Percentiles rank a stretch among this genome's conserved stretches.
Conservation (phyloP, 352 stramenopile species). For the Pythium insidiosum region DNA sequence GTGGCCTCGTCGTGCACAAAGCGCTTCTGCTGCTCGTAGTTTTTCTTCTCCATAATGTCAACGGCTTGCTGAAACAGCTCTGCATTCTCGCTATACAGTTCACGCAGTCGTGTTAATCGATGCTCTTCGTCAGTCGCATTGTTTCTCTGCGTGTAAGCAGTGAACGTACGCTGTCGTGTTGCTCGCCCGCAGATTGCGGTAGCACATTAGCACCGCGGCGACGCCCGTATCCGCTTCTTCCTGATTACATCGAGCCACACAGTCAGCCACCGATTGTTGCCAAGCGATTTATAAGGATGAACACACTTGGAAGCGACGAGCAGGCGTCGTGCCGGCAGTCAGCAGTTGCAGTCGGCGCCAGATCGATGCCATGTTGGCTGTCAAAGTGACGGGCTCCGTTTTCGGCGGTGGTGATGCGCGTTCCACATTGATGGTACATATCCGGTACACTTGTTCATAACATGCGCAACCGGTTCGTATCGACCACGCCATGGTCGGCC, state of each 20-base stretch:
- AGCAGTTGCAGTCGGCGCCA: slow-evolving; percentile 73
- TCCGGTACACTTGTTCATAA: no score
- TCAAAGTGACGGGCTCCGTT: no score
- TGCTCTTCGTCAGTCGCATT: no score
- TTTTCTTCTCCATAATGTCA: slow-evolving; percentile 54
- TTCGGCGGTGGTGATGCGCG: no score
- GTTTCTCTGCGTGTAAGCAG: no score
- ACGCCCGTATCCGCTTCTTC: slow-evolving; percentile 78
- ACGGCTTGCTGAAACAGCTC: slow-evolving; percentile 76
- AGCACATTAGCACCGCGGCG: slow-evolving; percentile 71
- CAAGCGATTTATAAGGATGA: background rate
- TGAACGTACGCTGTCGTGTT: no score
- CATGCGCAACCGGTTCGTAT: no score
- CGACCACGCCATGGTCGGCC: no score
- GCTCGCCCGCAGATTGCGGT: slow-evolving; percentile 56
- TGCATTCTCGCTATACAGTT: slow-evolving; percentile 35
- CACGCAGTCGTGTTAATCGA: no score
- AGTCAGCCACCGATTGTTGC: background rate
- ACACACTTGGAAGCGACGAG: slow-evolving; percentile 66
- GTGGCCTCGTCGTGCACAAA: slow-evolving; percentile 58
- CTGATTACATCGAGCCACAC: slow-evolving; percentile 1
- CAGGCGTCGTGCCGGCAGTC: slow-evolving; percentile 68
- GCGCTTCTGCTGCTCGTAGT: slow-evolving; percentile 75
- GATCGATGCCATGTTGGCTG: slow-evolving; percentile 43
- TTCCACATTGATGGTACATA: background rate